Base-by-base conservation (phyloP, 2,329 filamentous ascomycete genomes). In the Pseudonectria buxi region DNA sequence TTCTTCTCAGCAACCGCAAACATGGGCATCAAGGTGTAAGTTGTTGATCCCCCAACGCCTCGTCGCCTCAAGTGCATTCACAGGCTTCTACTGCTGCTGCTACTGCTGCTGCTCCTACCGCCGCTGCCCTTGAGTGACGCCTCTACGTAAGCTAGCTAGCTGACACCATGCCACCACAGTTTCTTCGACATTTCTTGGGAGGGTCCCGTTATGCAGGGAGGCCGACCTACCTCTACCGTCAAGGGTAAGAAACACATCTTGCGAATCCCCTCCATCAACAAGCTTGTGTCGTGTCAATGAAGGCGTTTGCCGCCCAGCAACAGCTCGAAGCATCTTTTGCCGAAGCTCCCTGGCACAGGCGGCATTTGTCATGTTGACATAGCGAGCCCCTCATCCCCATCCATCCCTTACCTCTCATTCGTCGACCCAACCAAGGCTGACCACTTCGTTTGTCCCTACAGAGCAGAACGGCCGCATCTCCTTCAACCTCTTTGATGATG, bases 401-500 rank as follows among this genome's bases (percentile, higher is more conserved):
- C 35, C 22, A 18, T 32, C 18, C 34, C 28, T 26, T 26, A 7
- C 28, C 12, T 30, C 15, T 13, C 14, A 26, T 30, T 32, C 28
- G 26, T 27, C 26, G 33, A 30, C 14, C 13, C 25, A 35, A 34
- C 32, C 15, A 24, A 35, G n/a, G 39, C 50, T 54, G 44, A 59
- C 40, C 33, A 30, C n/a, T 36, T 26, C 13, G 10, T 26, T 30
- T 43, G 40, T 27, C 37, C 33, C 30, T 60, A 47, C 52, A 87
- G 86, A 65, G 44, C 83, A 92, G 69, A 56, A 54, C 34, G 87
- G 83, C 57, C 83, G 84, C 61, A 85, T 96, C 74, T 83, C 78
- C 72, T 94, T 95, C 74, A 80, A 81, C 56, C 86, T 96, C 62
- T 95, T 72, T 75, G 76, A 90, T 62, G 76, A 87, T 50, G 74